Percentiles rank a stretch among this genome's conserved stretches.
These are phyloP conservation scores for Ophiostoma perfectum DNA, from an alignment of 2,329 filamentous ascomycete species.

Conservation along the genomic window DNA sequence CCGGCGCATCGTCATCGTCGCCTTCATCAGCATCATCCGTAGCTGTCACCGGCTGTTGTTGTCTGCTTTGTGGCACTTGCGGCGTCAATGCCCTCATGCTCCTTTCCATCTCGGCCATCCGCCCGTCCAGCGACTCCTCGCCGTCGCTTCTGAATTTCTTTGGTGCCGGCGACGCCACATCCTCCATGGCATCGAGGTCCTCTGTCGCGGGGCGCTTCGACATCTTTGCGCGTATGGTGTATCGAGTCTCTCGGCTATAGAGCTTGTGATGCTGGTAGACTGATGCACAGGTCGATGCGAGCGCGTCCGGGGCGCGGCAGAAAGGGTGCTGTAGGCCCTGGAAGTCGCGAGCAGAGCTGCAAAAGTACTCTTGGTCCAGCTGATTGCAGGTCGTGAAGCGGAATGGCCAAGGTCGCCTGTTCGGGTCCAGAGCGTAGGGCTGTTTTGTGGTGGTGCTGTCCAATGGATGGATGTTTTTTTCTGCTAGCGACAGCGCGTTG, in stretches of 20 bases:
- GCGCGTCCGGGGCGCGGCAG: no score
- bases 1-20: slow-evolving; percentile 39
- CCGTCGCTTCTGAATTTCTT: slow-evolving; percentile 41
- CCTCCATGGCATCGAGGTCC: slow-evolving; percentile 52
- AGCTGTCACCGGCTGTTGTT: slow-evolving; percentile 28
- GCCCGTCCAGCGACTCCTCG: slow-evolving; percentile 12
- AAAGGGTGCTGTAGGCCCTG: no score
- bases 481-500: neutral
- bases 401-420: neutral
- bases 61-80: slow-evolving; percentile 16
- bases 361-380: no score
- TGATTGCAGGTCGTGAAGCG: no score
- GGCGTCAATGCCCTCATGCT: slow-evolving; percentile 16
- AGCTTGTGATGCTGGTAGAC: no score
- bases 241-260: neutral
- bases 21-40: slow-evolving; percentile 31
- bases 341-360: no score
- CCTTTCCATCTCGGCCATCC: slow-evolving; percentile 18
- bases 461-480: neutral
- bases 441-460: neutral
- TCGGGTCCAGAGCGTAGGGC: neutral
- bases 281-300: neutral
- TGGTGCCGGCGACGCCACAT: slow-evolving; percentile 52
- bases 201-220: slow-evolving; percentile 56
- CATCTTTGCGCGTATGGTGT: slow-evolving; percentile 18